phyloP scores from a whole-genome alignment of 1,284 basidiomycete species.

The Phaffia rhodozyma region DNA sequence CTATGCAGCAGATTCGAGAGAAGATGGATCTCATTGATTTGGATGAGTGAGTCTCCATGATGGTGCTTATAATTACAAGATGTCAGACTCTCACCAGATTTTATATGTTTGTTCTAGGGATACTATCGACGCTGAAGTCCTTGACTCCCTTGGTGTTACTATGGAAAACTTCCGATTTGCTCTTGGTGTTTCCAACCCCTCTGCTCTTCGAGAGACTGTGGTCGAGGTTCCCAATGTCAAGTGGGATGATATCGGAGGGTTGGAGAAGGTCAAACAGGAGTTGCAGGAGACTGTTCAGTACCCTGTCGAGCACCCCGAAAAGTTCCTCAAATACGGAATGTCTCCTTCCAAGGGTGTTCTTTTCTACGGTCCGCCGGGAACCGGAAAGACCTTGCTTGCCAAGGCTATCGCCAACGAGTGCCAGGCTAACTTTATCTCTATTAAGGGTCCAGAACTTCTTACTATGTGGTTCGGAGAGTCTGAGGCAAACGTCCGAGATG shows the following conservation, averaged over 20 bases:
- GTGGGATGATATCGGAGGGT: slow-evolving; percentile 98
- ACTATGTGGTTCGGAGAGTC: slow-evolving; percentile 99
- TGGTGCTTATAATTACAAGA: background rate
- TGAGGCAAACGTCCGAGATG: slow-evolving; percentile 97
- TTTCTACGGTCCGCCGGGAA: slow-evolving; percentile 95
- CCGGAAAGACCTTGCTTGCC: slow-evolving; percentile 87
- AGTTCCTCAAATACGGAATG: slow-evolving; percentile 99
- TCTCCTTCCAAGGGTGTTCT: slow-evolving; percentile 96
- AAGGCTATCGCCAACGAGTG: slow-evolving; percentile 99
- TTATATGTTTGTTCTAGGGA: slow-evolving; percentile 38
- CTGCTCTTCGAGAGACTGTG: slow-evolving; percentile 88
- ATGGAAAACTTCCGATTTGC: slow-evolving; percentile 99
- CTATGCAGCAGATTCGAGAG: slow-evolving; percentile 97
- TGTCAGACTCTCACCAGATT: background rate
- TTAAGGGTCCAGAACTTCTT: slow-evolving; percentile 83
- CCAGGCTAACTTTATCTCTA: slow-evolving; percentile 75
- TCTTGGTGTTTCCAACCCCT: slow-evolving; percentile 88
- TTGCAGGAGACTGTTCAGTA: slow-evolving; percentile 99
- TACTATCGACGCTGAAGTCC: slow-evolving; percentile 92
- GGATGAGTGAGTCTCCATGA: slow-evolving; percentile 42
- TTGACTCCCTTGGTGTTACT: slow-evolving; percentile 88
- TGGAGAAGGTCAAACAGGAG: slow-evolving; percentile 99
- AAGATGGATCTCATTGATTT: slow-evolving; percentile 95
- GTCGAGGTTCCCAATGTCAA: slow-evolving; percentile 92
- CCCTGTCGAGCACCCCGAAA: slow-evolving; percentile 98